Evolutionary conservation across 108 stramenopile genomes (phyloP).

Genomic region (Pseudonitzschia pungens): DNA sequence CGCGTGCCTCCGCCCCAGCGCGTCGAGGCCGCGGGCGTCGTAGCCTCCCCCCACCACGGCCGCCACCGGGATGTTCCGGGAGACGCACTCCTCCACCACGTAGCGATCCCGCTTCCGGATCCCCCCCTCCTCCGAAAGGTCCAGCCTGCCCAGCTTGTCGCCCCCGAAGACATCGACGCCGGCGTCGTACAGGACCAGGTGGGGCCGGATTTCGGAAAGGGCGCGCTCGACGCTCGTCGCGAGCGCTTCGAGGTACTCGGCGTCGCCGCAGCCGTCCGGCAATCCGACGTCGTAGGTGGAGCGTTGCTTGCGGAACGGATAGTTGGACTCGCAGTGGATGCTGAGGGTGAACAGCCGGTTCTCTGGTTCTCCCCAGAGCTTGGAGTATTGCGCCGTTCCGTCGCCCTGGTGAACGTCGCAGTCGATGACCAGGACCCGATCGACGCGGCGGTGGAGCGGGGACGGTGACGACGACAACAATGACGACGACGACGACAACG

Average conservation of each 20-base stretch:
- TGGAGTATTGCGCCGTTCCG: conserved; percentile 51
- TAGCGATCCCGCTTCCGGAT: conserved; percentile 60
- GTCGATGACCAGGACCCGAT: conserved; percentile 79
- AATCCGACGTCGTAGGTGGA: conserved; percentile 71
- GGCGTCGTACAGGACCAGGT: conserved; percentile 81
- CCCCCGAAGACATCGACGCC: conserved; percentile 71
- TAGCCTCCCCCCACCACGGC: conserved; percentile 83
- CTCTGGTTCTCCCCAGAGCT: conserved; percentile 20
- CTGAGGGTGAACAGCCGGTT: conserved; percentile 59
- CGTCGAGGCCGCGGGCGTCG: conserved; percentile 48
- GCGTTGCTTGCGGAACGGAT: conserved; percentile 56
- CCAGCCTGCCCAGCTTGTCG: conserved; percentile 70
- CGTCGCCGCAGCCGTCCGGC: conserved; percentile 51
- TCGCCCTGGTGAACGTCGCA: conserved; percentile 88
- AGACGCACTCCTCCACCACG: conserved; percentile 58
- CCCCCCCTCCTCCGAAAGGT: conserved; percentile 54
- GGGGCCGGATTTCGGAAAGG: conserved; percentile 52
- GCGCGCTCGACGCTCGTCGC: conserved; percentile 45
- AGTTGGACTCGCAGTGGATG: conserved; percentile 74
- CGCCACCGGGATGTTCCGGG: conserved; percentile 58
- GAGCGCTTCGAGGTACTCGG: conserved; percentile 54
- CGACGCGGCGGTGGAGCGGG: conserved; percentile 20
- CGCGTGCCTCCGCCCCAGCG: conserved; percentile 65
- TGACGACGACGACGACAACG: too few relatives aligned
- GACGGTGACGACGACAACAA: too few relatives aligned